phyloP scores from a whole-genome alignment of 495 filamentous ascomycete species.

The Daldinia loculata region DNA sequence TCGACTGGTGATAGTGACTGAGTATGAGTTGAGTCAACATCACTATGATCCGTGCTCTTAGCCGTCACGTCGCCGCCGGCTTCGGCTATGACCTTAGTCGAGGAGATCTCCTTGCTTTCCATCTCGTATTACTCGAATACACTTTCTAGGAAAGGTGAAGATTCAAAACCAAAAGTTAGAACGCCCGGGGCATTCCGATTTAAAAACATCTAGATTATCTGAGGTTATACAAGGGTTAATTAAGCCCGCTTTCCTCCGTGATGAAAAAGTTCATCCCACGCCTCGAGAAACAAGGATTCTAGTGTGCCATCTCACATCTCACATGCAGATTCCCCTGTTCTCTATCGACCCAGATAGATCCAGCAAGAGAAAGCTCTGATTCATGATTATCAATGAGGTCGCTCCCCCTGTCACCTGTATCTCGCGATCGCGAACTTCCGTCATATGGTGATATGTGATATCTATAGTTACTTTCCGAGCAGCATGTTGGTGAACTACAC shows the following conservation, averaged over 20 bases:
- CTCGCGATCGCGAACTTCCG: not conserved
- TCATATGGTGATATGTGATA: constrained; percentile 1
- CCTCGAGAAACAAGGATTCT: not conserved
- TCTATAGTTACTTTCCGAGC: not conserved
- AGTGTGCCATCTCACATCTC: constrained; percentile 12
- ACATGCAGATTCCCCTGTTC: constrained; percentile 19
- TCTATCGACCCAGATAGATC: constrained; percentile 24
- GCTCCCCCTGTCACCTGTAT: not conserved
- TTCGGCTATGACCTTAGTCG: constrained; percentile 41
- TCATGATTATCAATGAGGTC: constrained; percentile 7
- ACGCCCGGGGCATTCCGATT: constrained; percentile 9
- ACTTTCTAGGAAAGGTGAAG: not conserved
- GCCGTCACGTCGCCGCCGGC: constrained; percentile 41
- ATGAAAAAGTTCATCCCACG: constrained; percentile 13
- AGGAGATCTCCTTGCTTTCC: constrained; percentile 28
- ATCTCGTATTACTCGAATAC: constrained; percentile 4
- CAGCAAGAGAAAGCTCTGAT: not conserved
- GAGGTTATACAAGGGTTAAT: constrained; percentile 13
- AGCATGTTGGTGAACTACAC: not conserved
- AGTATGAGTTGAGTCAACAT: constrained; percentile 24
- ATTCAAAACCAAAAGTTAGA: not conserved
- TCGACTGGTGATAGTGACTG: constrained; percentile 14
- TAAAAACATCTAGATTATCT: constrained; percentile 2
- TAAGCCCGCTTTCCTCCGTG: constrained; percentile 8
- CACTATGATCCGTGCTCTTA: constrained; percentile 21